A percentile compares a stretch with the other conserved stretches of the same genome.
Conservation (phyloP, 2,329 filamentous ascomycete genomes). For the Biscogniauxia mediterranea region DNA sequence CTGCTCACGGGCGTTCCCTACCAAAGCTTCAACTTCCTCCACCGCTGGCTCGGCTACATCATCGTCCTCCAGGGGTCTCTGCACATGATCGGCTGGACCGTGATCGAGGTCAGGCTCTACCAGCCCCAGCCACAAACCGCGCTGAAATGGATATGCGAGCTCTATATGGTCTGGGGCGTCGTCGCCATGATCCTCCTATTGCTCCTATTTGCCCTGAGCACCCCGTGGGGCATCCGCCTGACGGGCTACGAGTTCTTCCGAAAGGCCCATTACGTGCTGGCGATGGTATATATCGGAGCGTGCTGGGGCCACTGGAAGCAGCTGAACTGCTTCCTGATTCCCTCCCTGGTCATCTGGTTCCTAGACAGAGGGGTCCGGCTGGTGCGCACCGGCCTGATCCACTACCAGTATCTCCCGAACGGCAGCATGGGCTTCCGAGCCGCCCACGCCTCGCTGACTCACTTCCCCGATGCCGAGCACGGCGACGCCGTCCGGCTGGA, state of each 20-base stretch:
- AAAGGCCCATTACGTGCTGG: constrained; percentile 70
- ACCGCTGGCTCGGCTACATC: constrained; percentile 73
- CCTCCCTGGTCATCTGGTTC: constrained; percentile 62
- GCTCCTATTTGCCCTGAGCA: constrained; percentile 59
- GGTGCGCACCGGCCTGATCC: constrained; percentile 57
- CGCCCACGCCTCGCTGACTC: constrained; percentile 47
- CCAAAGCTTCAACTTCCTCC: constrained; percentile 74
- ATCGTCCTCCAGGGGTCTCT: constrained; percentile 66
- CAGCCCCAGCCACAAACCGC: constrained; percentile 66
- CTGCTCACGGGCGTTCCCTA: constrained; percentile 71
- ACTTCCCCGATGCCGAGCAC: constrained; percentile 54
- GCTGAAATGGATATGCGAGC: constrained; percentile 56
- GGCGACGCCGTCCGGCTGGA: constrained; percentile 66
- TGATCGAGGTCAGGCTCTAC: constrained; percentile 66
- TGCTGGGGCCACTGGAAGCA: constrained; percentile 74
- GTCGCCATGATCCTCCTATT: constrained; percentile 65
- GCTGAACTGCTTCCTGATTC: constrained; percentile 66
- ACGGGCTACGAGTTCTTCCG: constrained; percentile 79
- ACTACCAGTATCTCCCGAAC: constrained; percentile 51
- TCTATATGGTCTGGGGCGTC: constrained; percentile 72
- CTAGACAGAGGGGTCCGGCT: constrained; percentile 61
- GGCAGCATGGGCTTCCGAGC: constrained; percentile 53
- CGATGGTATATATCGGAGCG: constrained; percentile 71
- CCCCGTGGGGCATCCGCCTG: constrained; percentile 56
- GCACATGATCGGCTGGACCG: constrained; percentile 69